Evolutionary conservation across 176 grass and related monocot species (phyloP).

Genomic region (Ananas comosus): DNA sequence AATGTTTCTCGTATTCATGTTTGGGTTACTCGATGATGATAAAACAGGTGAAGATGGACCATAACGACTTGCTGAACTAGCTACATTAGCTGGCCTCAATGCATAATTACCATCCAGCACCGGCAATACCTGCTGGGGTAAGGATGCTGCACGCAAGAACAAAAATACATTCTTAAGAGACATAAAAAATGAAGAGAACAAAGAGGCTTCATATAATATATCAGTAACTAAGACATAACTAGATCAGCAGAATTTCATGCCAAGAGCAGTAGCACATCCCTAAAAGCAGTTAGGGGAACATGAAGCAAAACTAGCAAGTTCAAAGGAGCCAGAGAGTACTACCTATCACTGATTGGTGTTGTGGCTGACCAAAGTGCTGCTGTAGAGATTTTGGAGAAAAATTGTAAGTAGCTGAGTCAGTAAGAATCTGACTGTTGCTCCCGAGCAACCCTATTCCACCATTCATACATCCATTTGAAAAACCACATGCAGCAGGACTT

Average conservation of each 20-base stretch:
- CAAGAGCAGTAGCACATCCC: not conserved
- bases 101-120: constrained; percentile 16
- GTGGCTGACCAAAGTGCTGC: constrained; percentile 62
- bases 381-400: constrained; percentile 74
- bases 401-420: constrained; percentile 40
- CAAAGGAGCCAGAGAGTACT: constrained; percentile 44
- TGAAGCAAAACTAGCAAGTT: not conserved
- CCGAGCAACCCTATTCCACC: constrained; percentile 67
- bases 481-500: constrained; percentile 55
- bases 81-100: constrained; percentile 37
- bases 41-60: constrained; percentile 52
- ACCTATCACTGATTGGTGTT: constrained; percentile 55
- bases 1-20: constrained; percentile 44
- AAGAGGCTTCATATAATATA: too few species aligned
- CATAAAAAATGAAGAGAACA: too few species aligned
- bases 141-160: constrained; percentile 19
- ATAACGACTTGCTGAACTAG: constrained; percentile 55
- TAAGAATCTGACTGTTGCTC: constrained; percentile 52
- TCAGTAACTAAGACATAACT: too few species aligned
- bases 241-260: too few species aligned
- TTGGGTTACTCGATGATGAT: constrained; percentile 49
- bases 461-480: constrained; percentile 67
- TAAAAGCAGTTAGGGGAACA: constrained; percentile 18
- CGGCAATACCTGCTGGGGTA: constrained; percentile 28
- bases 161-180: not conserved